Percentiles rank a stretch among this genome's conserved stretches.
These are phyloP conservation scores for Aegle marmelos DNA, from an alignment of 345 rosid species.

Conservation along the genomic window DNA sequence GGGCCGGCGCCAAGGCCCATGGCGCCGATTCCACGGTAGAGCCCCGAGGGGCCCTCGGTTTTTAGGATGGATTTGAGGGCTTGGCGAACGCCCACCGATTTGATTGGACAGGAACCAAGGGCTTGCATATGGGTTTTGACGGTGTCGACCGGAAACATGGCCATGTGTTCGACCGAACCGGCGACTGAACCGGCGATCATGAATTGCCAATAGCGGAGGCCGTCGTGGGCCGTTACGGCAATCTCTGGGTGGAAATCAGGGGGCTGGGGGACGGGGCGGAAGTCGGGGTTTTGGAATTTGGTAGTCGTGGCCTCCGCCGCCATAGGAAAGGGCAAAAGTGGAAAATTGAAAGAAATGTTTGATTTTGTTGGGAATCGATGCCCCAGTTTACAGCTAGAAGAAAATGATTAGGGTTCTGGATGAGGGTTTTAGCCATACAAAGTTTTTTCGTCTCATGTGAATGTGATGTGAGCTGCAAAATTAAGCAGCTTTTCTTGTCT, in stretches of 20 bases:
- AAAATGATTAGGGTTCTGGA: slow-evolving; percentile 7
- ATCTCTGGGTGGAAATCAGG: slow-evolving; percentile 64
- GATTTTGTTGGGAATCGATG: not conserved
- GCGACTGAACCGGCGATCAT: slow-evolving; percentile 97
- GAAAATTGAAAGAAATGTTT: not conserved
- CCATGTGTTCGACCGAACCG: slow-evolving; percentile 93
- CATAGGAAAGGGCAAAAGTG: slow-evolving; percentile 26
- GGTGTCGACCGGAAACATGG: slow-evolving; percentile 98
- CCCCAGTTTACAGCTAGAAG: not conserved
- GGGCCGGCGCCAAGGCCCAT: slow-evolving; percentile 99
- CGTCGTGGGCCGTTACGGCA: slow-evolving; percentile 39
- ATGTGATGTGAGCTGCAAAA: not conserved
- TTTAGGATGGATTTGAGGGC: slow-evolving; percentile 74
- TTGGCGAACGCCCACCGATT: slow-evolving; percentile 67
- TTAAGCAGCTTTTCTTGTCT: too few species aligned
- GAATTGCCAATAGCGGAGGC: slow-evolving; percentile 86
- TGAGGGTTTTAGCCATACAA: slow-evolving; percentile 3
- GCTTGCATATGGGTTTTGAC: slow-evolving; percentile 98
- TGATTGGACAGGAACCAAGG: slow-evolving; percentile 84
- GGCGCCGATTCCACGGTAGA: slow-evolving; percentile 93
- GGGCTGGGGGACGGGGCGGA: slow-evolving; percentile 54
- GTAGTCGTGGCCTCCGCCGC: slow-evolving; percentile 64
- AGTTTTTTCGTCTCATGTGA: not conserved
- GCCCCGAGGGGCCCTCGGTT: slow-evolving; percentile 63
- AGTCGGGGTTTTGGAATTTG: slow-evolving; percentile 61